These are phyloP conservation scores for Rauvolfia tetraphylla DNA, from an alignment of 257 asterid species.

Conservation along the genomic window DNA sequence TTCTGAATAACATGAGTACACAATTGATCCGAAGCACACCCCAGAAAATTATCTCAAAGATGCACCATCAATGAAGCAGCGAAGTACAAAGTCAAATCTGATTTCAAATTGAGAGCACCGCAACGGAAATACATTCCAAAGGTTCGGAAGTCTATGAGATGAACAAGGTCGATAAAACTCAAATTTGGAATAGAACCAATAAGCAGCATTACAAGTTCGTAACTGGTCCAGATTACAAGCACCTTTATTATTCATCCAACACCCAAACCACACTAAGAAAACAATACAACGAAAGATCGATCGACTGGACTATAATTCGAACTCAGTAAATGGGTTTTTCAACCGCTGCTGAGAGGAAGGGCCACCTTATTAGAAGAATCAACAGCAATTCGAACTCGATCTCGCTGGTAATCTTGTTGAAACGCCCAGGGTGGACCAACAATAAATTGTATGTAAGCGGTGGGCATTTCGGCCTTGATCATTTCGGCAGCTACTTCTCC, in stretches of 20 bases:
- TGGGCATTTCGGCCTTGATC: constrained; percentile 14
- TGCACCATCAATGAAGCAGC: too few relatives aligned
- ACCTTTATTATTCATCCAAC: not conserved
- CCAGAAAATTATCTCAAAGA: too few relatives aligned
- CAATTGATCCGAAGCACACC: too few relatives aligned
- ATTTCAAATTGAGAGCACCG: not conserved
- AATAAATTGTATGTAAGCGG: not conserved
- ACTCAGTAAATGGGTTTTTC: not conserved
- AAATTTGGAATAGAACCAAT: not conserved
- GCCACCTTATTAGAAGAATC: constrained; percentile 9
- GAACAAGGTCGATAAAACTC: not conserved
- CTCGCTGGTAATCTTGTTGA: not conserved
- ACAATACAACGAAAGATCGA: too few relatives aligned
- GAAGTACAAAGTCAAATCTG: not conserved
- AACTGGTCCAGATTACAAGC: not conserved
- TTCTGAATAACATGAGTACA: too few relatives aligned
- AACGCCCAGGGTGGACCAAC: constrained; percentile 15
- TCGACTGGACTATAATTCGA: too few relatives aligned
- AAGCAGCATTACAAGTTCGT: not conserved
- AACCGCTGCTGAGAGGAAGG: constrained; percentile 15
- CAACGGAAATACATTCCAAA: not conserved
- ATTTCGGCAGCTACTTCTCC: constrained; percentile 13
- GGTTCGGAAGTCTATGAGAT: not conserved
- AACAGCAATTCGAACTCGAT: constrained; percentile 16
- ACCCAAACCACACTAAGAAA: too few relatives aligned